These are phyloP conservation scores for Fagus crenata DNA, from an alignment of 306 rosid species.

Conservation along the genomic window DNA sequence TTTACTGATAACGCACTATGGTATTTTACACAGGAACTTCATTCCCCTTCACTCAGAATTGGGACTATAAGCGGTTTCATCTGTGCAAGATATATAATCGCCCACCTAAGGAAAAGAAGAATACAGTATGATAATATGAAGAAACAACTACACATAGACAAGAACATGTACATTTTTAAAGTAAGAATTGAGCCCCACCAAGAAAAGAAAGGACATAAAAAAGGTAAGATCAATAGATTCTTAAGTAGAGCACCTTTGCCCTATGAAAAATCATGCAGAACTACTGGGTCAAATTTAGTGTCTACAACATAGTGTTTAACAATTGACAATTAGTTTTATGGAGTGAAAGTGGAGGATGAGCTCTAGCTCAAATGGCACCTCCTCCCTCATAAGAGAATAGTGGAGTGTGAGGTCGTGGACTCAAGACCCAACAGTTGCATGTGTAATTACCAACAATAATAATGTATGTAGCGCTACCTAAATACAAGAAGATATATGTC, in stretches of 20 bases:
- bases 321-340: background rate
- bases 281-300: background rate
- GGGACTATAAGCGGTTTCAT: constrained; percentile 99
- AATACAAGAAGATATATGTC: too few relatives aligned
- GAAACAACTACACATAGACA: background rate
- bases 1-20: constrained; percentile 33
- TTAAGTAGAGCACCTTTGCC: too few relatives aligned
- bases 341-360: background rate
- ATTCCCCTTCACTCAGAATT: constrained; percentile 74
- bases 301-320: background rate
- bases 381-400: too few relatives aligned
- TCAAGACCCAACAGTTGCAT: too few relatives aligned
- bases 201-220: background rate
- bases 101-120: constrained; percentile 70
- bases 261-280: too few relatives aligned
- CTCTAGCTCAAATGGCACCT: background rate
- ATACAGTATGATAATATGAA: constrained; percentile 13
- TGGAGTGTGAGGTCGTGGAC: too few relatives aligned
- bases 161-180: background rate
- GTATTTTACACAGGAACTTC: constrained; percentile 23
- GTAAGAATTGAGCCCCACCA: background rate
- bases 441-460: too few relatives aligned
- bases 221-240: background rate
- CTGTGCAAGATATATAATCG: constrained; percentile 93
- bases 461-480: background rate